Percentiles rank a stretch among this genome's conserved stretches.
These are phyloP conservation scores for Yamadazyma phyllophila DNA, from an alignment of 805 yeast species.

Conservation along the genomic window DNA sequence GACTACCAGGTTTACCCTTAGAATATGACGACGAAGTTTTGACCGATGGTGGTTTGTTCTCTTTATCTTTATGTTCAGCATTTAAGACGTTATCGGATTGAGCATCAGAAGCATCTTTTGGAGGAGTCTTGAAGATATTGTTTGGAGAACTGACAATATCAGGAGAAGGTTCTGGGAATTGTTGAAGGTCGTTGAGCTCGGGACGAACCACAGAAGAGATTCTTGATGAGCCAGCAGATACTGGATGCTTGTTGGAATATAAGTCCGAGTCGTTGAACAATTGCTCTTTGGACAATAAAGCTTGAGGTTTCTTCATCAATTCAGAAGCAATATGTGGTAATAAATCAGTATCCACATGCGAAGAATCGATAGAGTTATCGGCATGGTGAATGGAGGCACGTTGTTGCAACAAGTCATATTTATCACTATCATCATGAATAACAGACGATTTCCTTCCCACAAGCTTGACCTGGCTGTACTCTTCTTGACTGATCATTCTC, in stretches of 20 bases:
- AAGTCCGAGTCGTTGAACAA: constrained; percentile 25
- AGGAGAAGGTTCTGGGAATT: constrained; percentile 36
- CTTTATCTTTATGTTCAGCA: background rate
- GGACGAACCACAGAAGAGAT: constrained; percentile 13
- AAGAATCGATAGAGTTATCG: constrained; percentile 17
- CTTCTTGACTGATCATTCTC: constrained; percentile 39
- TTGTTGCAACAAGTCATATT: constrained; percentile 29
- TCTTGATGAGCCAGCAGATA: constrained; percentile 3
- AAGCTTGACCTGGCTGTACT: constrained; percentile 34
- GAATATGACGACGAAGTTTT: background rate
- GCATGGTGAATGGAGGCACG: constrained; percentile 33
- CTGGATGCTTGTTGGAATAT: constrained; percentile 3
- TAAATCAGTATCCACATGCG: constrained; percentile 7
- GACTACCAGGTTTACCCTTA: constrained; percentile 17
- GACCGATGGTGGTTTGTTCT: constrained; percentile 5
- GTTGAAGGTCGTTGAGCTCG: constrained; percentile 8
- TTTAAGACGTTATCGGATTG: constrained; percentile 1
- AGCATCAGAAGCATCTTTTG: constrained; percentile 11
- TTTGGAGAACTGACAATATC: constrained; percentile 23
- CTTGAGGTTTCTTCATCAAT: constrained; percentile 27
- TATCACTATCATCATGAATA: constrained; percentile 22
- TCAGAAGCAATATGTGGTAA: constrained; percentile 42
- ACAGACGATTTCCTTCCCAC: constrained; percentile 28
- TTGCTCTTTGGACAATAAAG: constrained; percentile 28
- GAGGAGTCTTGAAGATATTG: constrained; percentile 28